Evolutionary conservation across 1,284 basidiomycete species (phyloP), one percentile per base, ranked within the genome.

Genomic region (Moniliophthora roreri): DNA sequence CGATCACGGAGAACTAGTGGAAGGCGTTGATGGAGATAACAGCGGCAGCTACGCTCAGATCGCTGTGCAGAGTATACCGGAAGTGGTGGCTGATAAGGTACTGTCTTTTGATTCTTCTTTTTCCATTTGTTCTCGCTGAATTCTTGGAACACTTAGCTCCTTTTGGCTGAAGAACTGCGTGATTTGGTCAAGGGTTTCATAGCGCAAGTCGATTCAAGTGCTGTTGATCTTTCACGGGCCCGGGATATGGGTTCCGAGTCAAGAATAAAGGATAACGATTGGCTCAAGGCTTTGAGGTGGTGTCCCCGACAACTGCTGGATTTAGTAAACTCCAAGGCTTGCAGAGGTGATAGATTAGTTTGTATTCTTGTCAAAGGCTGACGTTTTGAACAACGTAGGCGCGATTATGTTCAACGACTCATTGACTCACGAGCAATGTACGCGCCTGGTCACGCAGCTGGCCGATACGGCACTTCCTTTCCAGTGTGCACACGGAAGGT

Each of bases 341-440:
- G 95, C 64, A 79, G 95, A 74, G 93, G 94, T 87, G 63, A 54
- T 66, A 23, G 18, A 24, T 48, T 10, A 24, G 37, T 28, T 40
- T 18, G 26, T 24, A 28, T 38, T 46, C 60, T 3, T 59, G 44
- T 49, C 18, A 45, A 26, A 39, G 32, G 3, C 6, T 6, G 36
- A 26, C 42, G 42, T 49, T 11, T 41, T 40, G 23, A 20, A n/a
- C 8, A n/a, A n/a, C n/a, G n/a, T 65, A 95, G 93, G 92, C 46
- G 93, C 95, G 0, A 91, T 97, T 69, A 98, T 98, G 95, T 98
- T 98, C 77, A 95, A 94, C 61, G 95, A 98, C 66, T 57, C 75
- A 0, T 76, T 98, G 46, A 81, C 75, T 15, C 52, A 70, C 2
- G 76, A 79, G 34, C 92, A 96, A 64, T 92, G 91, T 66, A 66